A percentile compares a stretch with the other conserved stretches of the same genome.
These are phyloP conservation scores for Backusella westeae DNA, from an alignment of 192 early-diverging fungal genomes.

Conservation along the genomic window DNA sequence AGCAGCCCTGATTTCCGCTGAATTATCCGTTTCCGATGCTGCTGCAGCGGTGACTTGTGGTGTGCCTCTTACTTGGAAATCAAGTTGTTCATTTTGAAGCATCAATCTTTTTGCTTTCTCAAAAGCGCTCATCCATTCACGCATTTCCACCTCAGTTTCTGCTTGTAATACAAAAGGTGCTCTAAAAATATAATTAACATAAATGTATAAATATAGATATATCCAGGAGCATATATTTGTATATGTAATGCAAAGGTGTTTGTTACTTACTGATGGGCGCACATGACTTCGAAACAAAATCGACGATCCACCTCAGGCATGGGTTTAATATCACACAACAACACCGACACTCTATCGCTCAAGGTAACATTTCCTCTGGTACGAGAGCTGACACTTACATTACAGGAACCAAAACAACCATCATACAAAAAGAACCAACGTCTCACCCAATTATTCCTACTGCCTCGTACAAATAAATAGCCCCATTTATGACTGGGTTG, in stretches of 20 bases:
- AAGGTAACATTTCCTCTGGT: constrained; percentile 21
- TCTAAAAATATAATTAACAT: constrained; percentile 1
- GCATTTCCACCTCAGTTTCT: constrained; percentile 67
- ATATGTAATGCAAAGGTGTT: constrained; percentile 8
- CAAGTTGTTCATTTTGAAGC: constrained; percentile 20
- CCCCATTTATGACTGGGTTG: constrained; percentile 37
- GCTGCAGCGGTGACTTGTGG: neutral
- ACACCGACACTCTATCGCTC: constrained; percentile 60
- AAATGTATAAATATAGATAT: neutral
- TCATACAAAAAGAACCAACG: constrained; percentile 60
- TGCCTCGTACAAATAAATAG: constrained; percentile 22
- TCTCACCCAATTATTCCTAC: constrained; percentile 42
- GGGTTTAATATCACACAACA: constrained; percentile 58
- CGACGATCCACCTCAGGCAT: constrained; percentile 57
- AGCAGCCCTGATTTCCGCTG: neutral
- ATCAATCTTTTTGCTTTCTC: constrained; percentile 55
- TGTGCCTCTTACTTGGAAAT: neutral
- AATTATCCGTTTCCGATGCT: neutral
- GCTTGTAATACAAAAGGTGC: constrained; percentile 56
- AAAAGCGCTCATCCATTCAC: constrained; percentile 60
- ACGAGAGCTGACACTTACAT: constrained; percentile 28
- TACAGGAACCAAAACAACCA: constrained; percentile 47
- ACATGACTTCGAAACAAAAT: constrained; percentile 72
- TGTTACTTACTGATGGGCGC: constrained; percentile 59
- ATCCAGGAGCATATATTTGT: neutral